phyloP scores from a whole-genome alignment of 345 rosid genomes.

The Iberis pinnata region DNA sequence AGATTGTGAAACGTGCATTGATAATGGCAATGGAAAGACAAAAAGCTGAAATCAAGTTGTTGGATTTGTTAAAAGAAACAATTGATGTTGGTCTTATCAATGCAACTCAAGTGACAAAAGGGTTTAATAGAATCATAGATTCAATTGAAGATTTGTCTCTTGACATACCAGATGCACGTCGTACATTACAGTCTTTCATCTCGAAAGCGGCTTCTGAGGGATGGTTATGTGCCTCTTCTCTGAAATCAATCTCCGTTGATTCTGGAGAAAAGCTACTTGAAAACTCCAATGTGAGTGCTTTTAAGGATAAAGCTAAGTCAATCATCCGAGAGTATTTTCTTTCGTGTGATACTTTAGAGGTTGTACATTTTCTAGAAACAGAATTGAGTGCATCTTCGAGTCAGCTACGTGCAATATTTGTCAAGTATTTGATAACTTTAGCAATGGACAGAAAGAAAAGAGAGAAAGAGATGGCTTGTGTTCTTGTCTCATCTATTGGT shows the following conservation, averaged over 20 bases:
- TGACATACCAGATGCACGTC: conserved; percentile 64
- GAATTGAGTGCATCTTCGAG: conserved; percentile 38
- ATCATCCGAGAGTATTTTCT: conserved; percentile 67
- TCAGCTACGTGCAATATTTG: conserved; percentile 61
- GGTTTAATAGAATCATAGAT: conserved; percentile 64
- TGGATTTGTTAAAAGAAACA: conserved; percentile 57
- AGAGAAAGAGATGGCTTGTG: conserved; percentile 91
- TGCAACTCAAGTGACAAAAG: conserved; percentile 72
- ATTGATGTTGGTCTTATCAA: conserved; percentile 66
- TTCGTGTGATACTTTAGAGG: conserved; percentile 63
- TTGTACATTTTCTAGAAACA: conserved; percentile 48
- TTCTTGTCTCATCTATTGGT: conserved; percentile 57
- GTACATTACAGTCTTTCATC: conserved; percentile 50
- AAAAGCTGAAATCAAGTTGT: conserved; percentile 44
- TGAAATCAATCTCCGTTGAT: conserved; percentile 43
- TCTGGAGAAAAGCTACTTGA: conserved; percentile 34
- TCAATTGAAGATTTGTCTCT: conserved; percentile 67
- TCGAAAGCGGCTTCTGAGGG: conserved; percentile 82
- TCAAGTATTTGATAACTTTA: conserved; percentile 62
- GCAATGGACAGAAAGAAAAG: conserved; percentile 85
- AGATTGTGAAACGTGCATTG: conserved; percentile 67
- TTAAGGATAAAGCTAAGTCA: conserved; percentile 60
- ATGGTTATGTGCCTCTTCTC: conserved; percentile 73
- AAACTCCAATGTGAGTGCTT: conserved; percentile 36
- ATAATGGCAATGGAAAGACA: conserved; percentile 70